These are phyloP conservation scores for Aspergillus wentii DNA, from an alignment of 495 filamentous ascomycete species.

Conservation along the genomic window DNA sequence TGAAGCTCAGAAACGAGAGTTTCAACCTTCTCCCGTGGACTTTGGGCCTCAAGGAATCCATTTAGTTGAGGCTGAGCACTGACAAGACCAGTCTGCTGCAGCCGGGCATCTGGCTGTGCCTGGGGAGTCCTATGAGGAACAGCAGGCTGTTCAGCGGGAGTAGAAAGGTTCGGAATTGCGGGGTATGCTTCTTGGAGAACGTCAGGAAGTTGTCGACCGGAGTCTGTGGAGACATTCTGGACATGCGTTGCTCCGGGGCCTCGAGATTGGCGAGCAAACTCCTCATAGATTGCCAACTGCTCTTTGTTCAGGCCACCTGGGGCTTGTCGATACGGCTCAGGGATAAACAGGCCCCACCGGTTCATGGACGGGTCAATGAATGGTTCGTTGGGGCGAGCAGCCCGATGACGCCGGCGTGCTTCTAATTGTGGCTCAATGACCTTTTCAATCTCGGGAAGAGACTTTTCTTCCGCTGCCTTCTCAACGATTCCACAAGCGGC, in stretches of 20 bases:
- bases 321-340: slow-evolving; percentile 79
- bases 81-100: slow-evolving; percentile 36
- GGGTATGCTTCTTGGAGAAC: slow-evolving; percentile 80
- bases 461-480: slow-evolving; percentile 87
- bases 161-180: slow-evolving; percentile 69
- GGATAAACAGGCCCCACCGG: slow-evolving; percentile 83
- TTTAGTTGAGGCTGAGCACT: slow-evolving; percentile 55
- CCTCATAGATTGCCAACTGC: slow-evolving; percentile 92
- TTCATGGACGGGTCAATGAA: slow-evolving; percentile 77
- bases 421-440: slow-evolving; percentile 75
- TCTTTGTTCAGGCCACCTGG: slow-evolving; percentile 80
- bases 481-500: slow-evolving; percentile 88
- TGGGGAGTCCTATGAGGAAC: slow-evolving; percentile 66
- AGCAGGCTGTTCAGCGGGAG: slow-evolving; percentile 74
- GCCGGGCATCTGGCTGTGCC: slow-evolving; percentile 53
- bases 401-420: slow-evolving; percentile 64
- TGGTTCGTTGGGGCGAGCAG: slow-evolving; percentile 67
- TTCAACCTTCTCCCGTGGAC: slow-evolving; percentile 58
- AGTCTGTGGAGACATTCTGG: slow-evolving; percentile 55
- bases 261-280: slow-evolving; percentile 81
- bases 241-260: slow-evolving; percentile 47
- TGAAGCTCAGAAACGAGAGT: slow-evolving; percentile 67
- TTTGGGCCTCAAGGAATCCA: slow-evolving; percentile 60
- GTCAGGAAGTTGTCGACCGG: slow-evolving; percentile 60
- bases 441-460: slow-evolving; percentile 88